Evolutionary conservation across 192 early-diverging fungal species (phyloP).

Genomic region (Diversispora epigaea): DNA sequence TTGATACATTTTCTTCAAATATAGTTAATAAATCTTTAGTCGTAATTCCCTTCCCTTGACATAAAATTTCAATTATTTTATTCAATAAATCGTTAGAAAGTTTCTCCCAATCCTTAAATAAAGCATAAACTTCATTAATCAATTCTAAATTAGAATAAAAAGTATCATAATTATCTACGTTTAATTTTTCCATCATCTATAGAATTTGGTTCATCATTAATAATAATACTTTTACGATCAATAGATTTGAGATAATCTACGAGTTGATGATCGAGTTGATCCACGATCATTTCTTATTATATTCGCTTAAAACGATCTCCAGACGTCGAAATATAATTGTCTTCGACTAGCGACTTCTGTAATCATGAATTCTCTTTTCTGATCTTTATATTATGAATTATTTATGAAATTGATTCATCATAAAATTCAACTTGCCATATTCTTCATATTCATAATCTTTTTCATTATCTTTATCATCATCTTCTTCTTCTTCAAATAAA

Average conservation of each 20-base stretch:
- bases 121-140: background rate
- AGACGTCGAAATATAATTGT: background rate
- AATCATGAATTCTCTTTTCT: no score
- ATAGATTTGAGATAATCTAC: no score
- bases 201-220: no score
- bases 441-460: background rate
- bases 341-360: no score
- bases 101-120: constrained; percentile 22
- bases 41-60: background rate
- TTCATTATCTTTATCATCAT: background rate
- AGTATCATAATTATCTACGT: background rate
- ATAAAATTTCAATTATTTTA: background rate
- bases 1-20: background rate
- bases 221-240: no score
- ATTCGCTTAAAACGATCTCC: no score
- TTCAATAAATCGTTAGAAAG: background rate
- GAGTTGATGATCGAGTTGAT: no score
- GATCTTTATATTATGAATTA: no score
- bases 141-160: background rate
- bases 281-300: no score
- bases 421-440: no score
- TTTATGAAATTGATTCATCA: no score
- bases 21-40: background rate
- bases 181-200: background rate
- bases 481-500: constrained; percentile 22